Evolutionary conservation across 257 asterid species (phyloP).

Genomic region (Solanum dulcamara): DNA sequence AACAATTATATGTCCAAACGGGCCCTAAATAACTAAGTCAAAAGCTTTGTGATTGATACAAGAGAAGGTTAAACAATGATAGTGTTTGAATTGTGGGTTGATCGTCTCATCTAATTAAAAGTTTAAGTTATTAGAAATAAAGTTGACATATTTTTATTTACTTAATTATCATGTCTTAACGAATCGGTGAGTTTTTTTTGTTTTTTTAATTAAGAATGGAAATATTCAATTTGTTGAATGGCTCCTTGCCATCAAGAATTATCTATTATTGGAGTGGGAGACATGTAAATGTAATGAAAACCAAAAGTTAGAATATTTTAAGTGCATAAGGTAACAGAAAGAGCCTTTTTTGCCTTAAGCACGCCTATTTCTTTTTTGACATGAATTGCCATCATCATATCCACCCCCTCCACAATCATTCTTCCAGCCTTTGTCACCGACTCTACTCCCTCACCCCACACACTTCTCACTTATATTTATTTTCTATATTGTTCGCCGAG

Average conservation of each 20-base stretch:
- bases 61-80: not conserved
- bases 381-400: slow-evolving; percentile 34
- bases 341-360: slow-evolving; percentile 22
- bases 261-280: slow-evolving; percentile 28
- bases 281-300: slow-evolving; percentile 18
- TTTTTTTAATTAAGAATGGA: not conserved
- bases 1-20: no score
- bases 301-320: not conserved
- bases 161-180: not conserved
- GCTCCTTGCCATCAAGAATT: not conserved
- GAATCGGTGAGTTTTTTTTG: no score
- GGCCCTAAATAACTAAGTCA: not conserved
- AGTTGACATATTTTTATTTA: not conserved
- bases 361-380: slow-evolving; percentile 48
- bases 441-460: not conserved
- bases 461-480: not conserved
- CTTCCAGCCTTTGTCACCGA: slow-evolving; percentile 15
- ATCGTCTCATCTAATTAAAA: not conserved
- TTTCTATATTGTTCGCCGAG: not conserved
- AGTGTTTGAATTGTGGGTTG: not conserved
- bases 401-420: slow-evolving; percentile 36
- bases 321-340: not conserved
- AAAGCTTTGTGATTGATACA: not conserved
- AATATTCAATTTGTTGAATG: not conserved
- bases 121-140: not conserved